Base-by-base conservation (phyloP, 768 basidiomycete species). In the Calocybe cyanea region DNA sequence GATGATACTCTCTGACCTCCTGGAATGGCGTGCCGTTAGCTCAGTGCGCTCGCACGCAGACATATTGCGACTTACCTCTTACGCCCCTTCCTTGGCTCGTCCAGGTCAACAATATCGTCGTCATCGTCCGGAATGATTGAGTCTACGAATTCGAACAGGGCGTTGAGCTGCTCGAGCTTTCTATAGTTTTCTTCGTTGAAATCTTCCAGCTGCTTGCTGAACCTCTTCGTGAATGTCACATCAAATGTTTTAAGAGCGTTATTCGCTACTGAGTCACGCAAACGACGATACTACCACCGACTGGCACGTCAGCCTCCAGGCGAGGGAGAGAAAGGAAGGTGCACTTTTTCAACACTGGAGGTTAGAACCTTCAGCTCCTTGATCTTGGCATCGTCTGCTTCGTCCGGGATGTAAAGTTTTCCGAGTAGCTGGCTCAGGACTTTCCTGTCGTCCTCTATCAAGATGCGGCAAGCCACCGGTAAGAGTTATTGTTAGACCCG, bases 181-280 rank as follows among this genome's bases (percentile, higher is more conserved):
- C 83, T 68, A 48, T 78, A 82, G 34, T 89, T 85, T 31, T 78
- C 83, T 56, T 88, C 85, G 48, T 73, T 80, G 60, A 90, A 85
- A 48, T 75, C 76, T 49, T 82, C 80, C 10, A 92, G 67, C 54
- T 85, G 81, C 43, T 78, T 73, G 30, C 80, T 78, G 51, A 83
- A 92, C 56, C 80, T 83, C 71, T 90, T 92, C 39, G 66, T 63
- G 34, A 96, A 68, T 3, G 68, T 49, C 0, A 72, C 60, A 24
- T 88, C 81, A 57, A 95, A 93, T 50, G 81, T 83, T 18, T 63
- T 67, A 40, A 95, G 70, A 0, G 90, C 83, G 49, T 85, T 92
- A 34, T 77, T 80, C 11, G 84, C 61, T 63, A 47, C 75, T 56
- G 38, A 72, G 66, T 69, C 94, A 72, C 45, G 75, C 61, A 59